Evolutionary conservation across 2,329 filamentous ascomycete genomes (phyloP).

Genomic region (Botrytis paeoniae): DNA sequence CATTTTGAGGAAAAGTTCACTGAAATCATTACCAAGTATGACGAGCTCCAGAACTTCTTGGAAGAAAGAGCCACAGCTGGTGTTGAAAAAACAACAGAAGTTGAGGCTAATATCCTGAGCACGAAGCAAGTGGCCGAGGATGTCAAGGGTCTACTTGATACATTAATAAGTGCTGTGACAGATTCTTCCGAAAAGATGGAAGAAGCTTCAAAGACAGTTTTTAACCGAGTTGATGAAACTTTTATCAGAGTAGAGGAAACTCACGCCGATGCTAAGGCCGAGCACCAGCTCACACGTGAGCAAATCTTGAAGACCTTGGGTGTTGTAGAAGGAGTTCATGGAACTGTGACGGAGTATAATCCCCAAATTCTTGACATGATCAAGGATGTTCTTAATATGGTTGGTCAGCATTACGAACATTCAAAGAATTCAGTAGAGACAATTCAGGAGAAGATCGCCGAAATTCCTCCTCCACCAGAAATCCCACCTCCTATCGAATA

Average conservation of each 20-base stretch:
- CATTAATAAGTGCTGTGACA: constrained; percentile 74
- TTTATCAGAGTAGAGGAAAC: constrained; percentile 72
- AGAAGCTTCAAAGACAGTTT: constrained; percentile 82
- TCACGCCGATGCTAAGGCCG: constrained; percentile 68
- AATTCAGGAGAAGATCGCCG: constrained; percentile 57
- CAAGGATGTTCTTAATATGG: constrained; percentile 77
- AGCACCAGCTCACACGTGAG: constrained; percentile 80
- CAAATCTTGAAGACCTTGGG: constrained; percentile 73
- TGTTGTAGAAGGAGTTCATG: constrained; percentile 72
- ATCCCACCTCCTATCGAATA: constrained; percentile 60
- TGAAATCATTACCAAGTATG: constrained; percentile 81
- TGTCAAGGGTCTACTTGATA: constrained; percentile 80
- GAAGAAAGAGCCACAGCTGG: constrained; percentile 71
- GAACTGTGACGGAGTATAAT: constrained; percentile 76
- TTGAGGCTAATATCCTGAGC: constrained; percentile 68
- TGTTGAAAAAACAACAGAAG: constrained; percentile 69
- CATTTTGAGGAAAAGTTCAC: constrained; percentile 66
- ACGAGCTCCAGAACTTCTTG: constrained; percentile 72
- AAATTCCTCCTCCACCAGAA: constrained; percentile 50
- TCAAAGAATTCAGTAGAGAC: constrained; percentile 63
- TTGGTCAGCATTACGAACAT: constrained; percentile 85
- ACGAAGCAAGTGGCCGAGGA: constrained; percentile 84
- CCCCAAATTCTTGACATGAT: constrained; percentile 85
- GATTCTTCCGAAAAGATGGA: constrained; percentile 85
- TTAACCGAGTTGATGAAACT: constrained; percentile 77